Base-by-base conservation (phyloP, 1,139 yeast species). In the Blastobotrys proliferans region DNA sequence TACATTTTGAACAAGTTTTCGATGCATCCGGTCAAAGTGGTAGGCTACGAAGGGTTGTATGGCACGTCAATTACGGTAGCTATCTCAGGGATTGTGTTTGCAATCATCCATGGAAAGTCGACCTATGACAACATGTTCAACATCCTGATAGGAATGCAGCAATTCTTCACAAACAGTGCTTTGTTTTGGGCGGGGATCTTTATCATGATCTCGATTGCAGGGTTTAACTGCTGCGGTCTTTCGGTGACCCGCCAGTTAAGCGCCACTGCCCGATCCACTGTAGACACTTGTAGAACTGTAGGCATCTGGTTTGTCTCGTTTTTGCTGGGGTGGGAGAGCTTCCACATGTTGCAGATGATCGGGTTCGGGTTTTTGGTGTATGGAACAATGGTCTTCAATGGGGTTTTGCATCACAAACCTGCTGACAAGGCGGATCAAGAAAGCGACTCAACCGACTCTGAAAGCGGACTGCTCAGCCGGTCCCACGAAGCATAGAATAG, bases 181-280 rank as follows among this genome's bases (percentile, higher is more conserved):
- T 56, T 85, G 13, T 52, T 81, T 22, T 47, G 69, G 6, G 69
- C 84, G 3, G 81, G 90, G 2, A 18, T 81, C 1, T 66, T 75
- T 27, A 83, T 83, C 50, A 82, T 85, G 92, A 43, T 80, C 1
- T 81, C 85, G 6, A 83, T 85, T 53, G 79, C 90, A 1, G 58
- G 74, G 6, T 85, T 85, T 70, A 85, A 85, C 61, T 81, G 73
- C 58, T 80, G 81, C 53, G 95, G 95, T 0, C 73, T 84, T 38
- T 73, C 86, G 3, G 69, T 85, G 35, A 85, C 94, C 2, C 73
- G 76, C 41, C 64, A 67, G 40, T 62, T 83, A 41, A 79, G 84
- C 41, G 94, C 94, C 27, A 84, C 94, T 0, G 73, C 92, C 2
- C 71, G 94, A 57, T 79, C 88, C 16, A 85, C 94, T 1, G 76